Evolutionary conservation across 495 filamentous ascomycete species (phyloP), one percentile per base, ranked within the genome.

Genomic region (Bacidia gigantensis): DNA sequence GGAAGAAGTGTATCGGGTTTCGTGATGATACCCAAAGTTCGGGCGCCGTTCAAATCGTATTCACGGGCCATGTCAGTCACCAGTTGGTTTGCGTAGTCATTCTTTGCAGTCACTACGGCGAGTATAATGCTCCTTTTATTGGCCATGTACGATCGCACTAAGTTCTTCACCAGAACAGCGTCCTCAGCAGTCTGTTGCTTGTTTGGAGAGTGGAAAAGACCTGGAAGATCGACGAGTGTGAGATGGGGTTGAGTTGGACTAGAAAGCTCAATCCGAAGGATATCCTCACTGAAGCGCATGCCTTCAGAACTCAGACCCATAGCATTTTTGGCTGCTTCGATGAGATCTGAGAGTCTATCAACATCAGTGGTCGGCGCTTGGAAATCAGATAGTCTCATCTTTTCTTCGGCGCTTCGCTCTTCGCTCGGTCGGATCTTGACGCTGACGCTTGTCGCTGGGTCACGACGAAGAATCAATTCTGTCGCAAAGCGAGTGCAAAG

Each of bases 11-110:
- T 66, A 50, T 58, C 56, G 1, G 56, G 56, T 26, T 58, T 58
- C 14, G 56, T 58, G 46, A 58, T 58, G 23, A 58, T 24, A 0
- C 56, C 56, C 20, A 58, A 11, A 0, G 56, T 58, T n/a, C 56
- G 51, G 14, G 21, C 17, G 45, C 84, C 86, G 60, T 88, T 82
- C 9, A 79, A 80, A 60, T 89, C 85, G 18, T 86, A 83, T 62
- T 86, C 84, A 50, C 84, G 72, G 14, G 85, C 85, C 51, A 88
- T 71, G 66, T 89, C 87, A 60, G 88, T 60, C 38, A 86, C 50
- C 35, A 58, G 46, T 40, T 57, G 55, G 12, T 60, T 57, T 0
- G 58, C 55, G 26, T 54, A 50, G 22, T 60, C 58, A 26, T 56
- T 60, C 41, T 52, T 58, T 3, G 58, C 55, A 21, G 58, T 58